Percentiles rank a stretch among this genome's conserved stretches.
Conservation (phyloP, 2,329 filamentous ascomycete species). For the Cryphonectria japonica region DNA sequence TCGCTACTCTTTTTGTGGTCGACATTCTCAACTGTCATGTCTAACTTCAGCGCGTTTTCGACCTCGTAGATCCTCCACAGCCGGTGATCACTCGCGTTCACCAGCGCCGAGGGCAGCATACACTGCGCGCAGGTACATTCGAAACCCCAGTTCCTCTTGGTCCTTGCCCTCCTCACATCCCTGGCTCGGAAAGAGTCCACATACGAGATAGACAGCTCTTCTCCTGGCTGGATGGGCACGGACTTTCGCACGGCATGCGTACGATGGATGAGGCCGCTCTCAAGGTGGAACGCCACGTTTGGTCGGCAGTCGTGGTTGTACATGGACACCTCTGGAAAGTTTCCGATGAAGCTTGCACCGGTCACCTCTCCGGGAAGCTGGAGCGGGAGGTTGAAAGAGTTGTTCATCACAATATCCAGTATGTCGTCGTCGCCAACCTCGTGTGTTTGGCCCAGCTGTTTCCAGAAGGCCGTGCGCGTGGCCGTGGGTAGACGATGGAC, state of each 20-base stretch:
- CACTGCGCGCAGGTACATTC: conserved; percentile 45
- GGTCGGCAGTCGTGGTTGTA: conserved; percentile 49
- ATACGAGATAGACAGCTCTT: conserved; percentile 48
- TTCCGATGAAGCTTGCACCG: conserved; percentile 33
- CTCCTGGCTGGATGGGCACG: conserved; percentile 32
- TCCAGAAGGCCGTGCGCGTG: conserved; percentile 24
- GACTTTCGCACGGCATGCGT: conserved; percentile 42
- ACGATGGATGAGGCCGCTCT: conserved; percentile 43
- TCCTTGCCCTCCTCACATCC: conserved; percentile 36
- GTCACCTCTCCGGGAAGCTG: not conserved
- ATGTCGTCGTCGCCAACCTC: conserved; percentile 24
- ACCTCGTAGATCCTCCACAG: conserved; percentile 38
- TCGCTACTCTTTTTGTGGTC: not conserved
- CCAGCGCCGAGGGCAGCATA: conserved; percentile 31
- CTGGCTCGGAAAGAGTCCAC: conserved; percentile 41
- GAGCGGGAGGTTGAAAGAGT: conserved; percentile 29
- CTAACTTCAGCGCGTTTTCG: conserved; percentile 34
- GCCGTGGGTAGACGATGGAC: conserved; percentile 8
- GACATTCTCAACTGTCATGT: not conserved
- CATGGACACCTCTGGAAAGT: conserved; percentile 44
- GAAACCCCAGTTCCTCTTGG: conserved; percentile 44
- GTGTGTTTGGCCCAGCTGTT: conserved; percentile 23
- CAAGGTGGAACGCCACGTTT: conserved; percentile 43
- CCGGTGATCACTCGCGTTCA: conserved; percentile 37
- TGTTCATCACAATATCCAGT: conserved; percentile 28